phyloP scores from a whole-genome alignment of 176 grass and related monocot species.

The Pontederia crassipes region DNA sequence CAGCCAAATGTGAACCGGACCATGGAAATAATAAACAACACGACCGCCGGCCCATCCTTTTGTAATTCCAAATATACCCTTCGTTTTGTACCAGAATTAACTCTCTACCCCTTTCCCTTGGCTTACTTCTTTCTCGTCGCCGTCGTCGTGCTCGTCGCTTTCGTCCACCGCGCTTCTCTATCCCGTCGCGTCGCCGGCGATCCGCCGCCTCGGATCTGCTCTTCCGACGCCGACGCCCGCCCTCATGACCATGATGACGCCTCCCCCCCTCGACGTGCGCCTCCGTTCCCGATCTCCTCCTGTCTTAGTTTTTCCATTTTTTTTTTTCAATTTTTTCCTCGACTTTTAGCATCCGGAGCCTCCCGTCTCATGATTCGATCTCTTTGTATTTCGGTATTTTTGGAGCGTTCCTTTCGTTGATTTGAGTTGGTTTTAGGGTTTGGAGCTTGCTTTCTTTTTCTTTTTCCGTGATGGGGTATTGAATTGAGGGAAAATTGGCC shows the following conservation, averaged over 20 bases:
- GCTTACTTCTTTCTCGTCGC: background rate
- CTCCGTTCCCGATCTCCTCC: background rate
- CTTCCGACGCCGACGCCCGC: background rate
- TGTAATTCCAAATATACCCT: no score
- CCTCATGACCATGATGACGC: constrained; percentile 18
- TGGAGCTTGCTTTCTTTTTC: background rate
- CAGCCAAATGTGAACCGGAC: no score
- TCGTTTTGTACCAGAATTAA: no score
- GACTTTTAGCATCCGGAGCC: background rate
- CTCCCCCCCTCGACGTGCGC: constrained; percentile 14
- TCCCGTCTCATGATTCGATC: background rate
- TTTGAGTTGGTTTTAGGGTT: constrained; percentile 10
- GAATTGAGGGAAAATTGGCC: background rate
- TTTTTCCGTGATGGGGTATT: background rate
- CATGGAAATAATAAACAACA: no score
- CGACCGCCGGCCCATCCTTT: no score
- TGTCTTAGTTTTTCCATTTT: background rate
- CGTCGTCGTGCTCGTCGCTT: background rate
- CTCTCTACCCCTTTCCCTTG: background rate
- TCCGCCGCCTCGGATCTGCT: constrained; percentile 1
- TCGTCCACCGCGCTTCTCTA: background rate
- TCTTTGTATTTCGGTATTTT: background rate
- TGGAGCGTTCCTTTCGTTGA: no score
- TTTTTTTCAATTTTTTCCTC: background rate
- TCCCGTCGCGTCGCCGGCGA: background rate